Evolutionary conservation across 2,329 filamentous ascomycete genomes (phyloP).

Genomic region (Exophiala spinifera): DNA sequence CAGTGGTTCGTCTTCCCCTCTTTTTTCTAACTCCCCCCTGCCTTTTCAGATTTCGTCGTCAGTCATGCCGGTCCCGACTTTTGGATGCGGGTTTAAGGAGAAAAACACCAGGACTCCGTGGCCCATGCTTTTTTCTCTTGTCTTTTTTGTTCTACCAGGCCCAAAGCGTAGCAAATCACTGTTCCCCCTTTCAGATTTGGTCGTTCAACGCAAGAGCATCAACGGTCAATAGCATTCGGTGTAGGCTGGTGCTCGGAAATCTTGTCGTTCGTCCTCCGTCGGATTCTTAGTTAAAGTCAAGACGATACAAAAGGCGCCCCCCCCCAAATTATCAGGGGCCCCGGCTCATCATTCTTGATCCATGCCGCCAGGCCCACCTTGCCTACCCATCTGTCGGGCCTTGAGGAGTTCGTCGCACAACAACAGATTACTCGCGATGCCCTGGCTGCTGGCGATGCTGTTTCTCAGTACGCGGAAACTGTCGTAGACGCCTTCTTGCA

Average conservation of each 20-base stretch:
- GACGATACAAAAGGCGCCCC: too few species aligned
- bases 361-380: constrained; percentile 38
- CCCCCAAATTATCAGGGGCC: too few species aligned
- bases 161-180: too few species aligned
- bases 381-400: constrained; percentile 81
- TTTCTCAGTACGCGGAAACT: constrained; percentile 94
- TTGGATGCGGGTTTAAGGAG: too few species aligned
- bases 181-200: too few species aligned
- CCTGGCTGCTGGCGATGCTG: constrained; percentile 86
- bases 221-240: too few species aligned
- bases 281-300: too few species aligned
- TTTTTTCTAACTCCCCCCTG: background rate
- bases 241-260: too few species aligned
- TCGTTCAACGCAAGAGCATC: too few species aligned
- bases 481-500: constrained; percentile 88
- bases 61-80: too few species aligned
- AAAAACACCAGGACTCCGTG: constrained; percentile 3
- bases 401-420: constrained; percentile 97
- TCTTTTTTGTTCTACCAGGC: constrained; percentile 6
- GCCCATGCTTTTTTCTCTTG: constrained; percentile 9
- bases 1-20: too few species aligned
- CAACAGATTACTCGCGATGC: constrained; percentile 91
- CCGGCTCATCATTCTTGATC: constrained; percentile 12
- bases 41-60: background rate
- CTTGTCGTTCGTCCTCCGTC: too few species aligned